A percentile compares a stretch with the other conserved stretches of the same genome.
These are phyloP conservation scores for Allomyces macrogynus DNA, from an alignment of 192 early-diverging fungal genomes.

Conservation along the genomic window DNA sequence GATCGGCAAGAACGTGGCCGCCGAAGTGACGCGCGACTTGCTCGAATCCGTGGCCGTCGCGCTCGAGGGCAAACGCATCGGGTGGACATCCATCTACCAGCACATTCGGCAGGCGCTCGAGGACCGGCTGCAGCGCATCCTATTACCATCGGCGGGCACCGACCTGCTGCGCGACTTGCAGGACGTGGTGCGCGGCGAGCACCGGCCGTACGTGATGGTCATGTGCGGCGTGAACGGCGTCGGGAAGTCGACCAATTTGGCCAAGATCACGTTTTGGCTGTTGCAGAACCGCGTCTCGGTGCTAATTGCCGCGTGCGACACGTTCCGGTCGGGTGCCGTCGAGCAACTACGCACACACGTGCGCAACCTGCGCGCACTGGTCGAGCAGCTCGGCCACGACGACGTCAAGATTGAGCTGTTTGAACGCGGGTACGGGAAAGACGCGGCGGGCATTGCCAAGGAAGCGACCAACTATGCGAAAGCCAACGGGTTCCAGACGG, in stretches of 20 bases:
- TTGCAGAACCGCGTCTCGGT: constrained; percentile 75
- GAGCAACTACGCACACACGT: constrained; percentile 85
- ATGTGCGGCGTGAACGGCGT: constrained; percentile 96
- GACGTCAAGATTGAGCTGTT: constrained; percentile 56
- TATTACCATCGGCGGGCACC: constrained; percentile 72
- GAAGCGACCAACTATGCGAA: constrained; percentile 71
- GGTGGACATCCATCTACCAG: constrained; percentile 24
- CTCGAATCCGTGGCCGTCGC: constrained; percentile 53
- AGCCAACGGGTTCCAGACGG: constrained; percentile 59
- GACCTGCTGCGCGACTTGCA: constrained; percentile 80
- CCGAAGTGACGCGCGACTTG: constrained; percentile 64
- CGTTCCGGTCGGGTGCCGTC: constrained; percentile 86
- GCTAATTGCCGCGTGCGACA: constrained; percentile 89
- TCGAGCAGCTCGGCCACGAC: constrained; percentile 23
- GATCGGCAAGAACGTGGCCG: constrained; percentile 81
- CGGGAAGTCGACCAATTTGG: constrained; percentile 79
- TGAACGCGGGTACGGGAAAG: constrained; percentile 92
- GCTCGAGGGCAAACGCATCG: constrained; percentile 52
- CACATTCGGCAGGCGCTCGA: constrained; percentile 66
- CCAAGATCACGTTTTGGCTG: constrained; percentile 89
- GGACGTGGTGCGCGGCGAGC: constrained; percentile 30
- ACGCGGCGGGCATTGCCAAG: constrained; percentile 84
- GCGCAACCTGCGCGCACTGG: constrained; percentile 64
- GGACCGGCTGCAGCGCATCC: constrained; percentile 56
- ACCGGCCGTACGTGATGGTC: constrained; percentile 66